Evolutionary conservation across 2,329 filamentous ascomycete genomes (phyloP).

Genomic region (Paecilomyces dactylethromorphus): DNA sequence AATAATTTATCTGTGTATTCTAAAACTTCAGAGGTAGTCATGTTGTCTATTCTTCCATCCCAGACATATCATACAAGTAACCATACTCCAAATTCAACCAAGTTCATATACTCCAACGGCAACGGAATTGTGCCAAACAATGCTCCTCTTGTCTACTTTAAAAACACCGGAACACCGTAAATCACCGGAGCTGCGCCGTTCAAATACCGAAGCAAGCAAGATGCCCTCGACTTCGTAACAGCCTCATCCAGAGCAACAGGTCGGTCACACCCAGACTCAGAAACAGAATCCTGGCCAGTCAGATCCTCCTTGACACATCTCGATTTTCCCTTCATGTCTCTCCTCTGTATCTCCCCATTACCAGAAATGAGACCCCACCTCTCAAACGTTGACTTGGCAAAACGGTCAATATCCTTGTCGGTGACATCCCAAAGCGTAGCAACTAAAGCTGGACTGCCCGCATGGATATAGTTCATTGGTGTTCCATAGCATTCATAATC

Average conservation of each 20-base stretch:
- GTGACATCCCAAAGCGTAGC: slow-evolving; percentile 98
- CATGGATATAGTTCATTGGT: slow-evolving; percentile 85
- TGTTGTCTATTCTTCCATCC: neutral
- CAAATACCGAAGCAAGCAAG: slow-evolving; percentile 83
- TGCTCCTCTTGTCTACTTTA: slow-evolving; percentile 34
- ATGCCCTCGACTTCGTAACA: slow-evolving; percentile 64
- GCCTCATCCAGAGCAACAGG: slow-evolving; percentile 67
- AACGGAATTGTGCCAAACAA: neutral
- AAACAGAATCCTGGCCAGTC: slow-evolving; percentile 14
- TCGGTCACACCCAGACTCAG: slow-evolving; percentile 24
- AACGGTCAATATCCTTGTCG: slow-evolving; percentile 93
- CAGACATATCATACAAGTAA: neutral
- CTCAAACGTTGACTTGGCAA: slow-evolving; percentile 71
- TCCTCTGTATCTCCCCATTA: slow-evolving; percentile 13
- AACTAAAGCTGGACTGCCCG: slow-evolving; percentile 77
- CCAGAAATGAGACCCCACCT: slow-evolving; percentile 72
- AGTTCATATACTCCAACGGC: slow-evolving; percentile 4
- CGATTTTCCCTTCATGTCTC: slow-evolving; percentile 21
- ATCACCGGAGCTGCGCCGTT: slow-evolving; percentile 91
- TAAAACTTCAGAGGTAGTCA: neutral
- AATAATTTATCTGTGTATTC: neutral
- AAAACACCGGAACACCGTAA: slow-evolving; percentile 89
- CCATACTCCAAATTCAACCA: neutral
- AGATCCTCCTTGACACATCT: slow-evolving; percentile 16
- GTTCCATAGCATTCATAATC: slow-evolving; percentile 89